A percentile compares a stretch with the other conserved stretches of the same genome.
phyloP scores from a whole-genome alignment of 768 basidiomycete genomes.

The Suillus decipiens region DNA sequence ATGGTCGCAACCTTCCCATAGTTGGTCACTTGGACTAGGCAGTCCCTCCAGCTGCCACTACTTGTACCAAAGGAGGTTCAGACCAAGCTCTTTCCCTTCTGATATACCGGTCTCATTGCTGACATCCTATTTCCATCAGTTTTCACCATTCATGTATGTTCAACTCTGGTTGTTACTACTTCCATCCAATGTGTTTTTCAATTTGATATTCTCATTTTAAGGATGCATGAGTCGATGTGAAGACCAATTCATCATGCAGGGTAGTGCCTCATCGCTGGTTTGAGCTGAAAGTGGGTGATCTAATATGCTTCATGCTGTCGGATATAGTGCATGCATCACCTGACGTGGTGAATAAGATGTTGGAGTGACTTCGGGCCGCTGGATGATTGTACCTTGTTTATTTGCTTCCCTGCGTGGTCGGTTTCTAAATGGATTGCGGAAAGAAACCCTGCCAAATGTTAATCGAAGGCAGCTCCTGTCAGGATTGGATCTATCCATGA shows the following conservation, averaged over 20 bases:
- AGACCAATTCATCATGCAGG: not conserved
- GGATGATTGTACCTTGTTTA: slow-evolving; percentile 33
- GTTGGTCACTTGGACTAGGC: slow-evolving; percentile 28
- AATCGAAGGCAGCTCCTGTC: no score
- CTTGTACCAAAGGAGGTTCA: not conserved
- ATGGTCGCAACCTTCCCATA: slow-evolving; percentile 37
- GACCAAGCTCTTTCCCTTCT: not conserved
- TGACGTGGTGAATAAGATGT: not conserved
- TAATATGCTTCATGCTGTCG: not conserved
- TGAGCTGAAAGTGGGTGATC: not conserved
- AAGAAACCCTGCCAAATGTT: not conserved
- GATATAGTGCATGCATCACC: not conserved
- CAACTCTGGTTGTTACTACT: not conserved
- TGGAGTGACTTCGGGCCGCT: slow-evolving; percentile 26
- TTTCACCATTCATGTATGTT: not conserved
- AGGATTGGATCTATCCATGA: no score
- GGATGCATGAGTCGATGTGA: not conserved
- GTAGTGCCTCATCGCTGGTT: not conserved
- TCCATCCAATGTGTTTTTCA: not conserved
- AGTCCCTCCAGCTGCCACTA: not conserved
- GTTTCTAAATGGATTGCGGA: not conserved
- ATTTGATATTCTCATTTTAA: not conserved
- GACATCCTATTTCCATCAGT: not conserved
- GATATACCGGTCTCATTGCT: not conserved
- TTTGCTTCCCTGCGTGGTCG: not conserved